phyloP scores from a whole-genome alignment of 2,329 filamentous ascomycete species.

The Diplodia corticola region DNA sequence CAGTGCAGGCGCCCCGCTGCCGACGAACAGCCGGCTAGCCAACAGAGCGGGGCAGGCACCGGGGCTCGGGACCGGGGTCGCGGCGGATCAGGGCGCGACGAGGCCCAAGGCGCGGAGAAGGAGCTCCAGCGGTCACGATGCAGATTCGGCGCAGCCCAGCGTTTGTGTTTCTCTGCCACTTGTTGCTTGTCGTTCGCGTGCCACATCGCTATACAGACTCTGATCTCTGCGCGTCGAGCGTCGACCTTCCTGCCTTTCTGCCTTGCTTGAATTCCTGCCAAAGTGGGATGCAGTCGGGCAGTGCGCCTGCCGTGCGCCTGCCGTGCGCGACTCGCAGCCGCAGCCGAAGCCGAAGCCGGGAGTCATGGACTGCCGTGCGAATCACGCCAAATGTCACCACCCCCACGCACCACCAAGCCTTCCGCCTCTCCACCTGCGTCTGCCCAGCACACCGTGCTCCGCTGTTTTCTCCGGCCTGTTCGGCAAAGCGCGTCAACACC shows the following conservation, averaged over 20 bases:
- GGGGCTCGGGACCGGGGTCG: not conserved
- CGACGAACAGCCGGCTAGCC: not conserved
- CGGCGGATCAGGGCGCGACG: conserved; percentile 9
- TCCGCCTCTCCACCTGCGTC: not conserved
- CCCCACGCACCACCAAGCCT: not conserved
- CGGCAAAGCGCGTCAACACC: not conserved
- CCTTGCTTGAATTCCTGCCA: too few relatives aligned
- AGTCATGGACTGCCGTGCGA: not conserved
- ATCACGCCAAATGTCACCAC: conserved; percentile 18
- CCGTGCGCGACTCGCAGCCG: not conserved
- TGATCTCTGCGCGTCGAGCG: too few relatives aligned
- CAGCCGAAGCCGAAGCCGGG: not conserved
- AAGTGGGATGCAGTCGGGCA: not conserved
- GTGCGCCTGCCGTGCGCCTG: not conserved
- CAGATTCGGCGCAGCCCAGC: not conserved
- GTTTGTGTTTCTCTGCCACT: not conserved
- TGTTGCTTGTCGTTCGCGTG: not conserved
- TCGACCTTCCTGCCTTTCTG: not conserved
- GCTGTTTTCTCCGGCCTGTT: not conserved
- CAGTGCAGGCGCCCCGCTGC: conserved; percentile 10
- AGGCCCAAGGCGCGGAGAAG: conserved; percentile 1
- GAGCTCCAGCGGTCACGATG: not conserved
- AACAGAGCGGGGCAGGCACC: not conserved
- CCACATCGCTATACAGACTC: not conserved
- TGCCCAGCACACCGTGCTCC: not conserved